Conservation (phyloP, 768 basidiomycete genomes). For the Amanita inopinata region DNA sequence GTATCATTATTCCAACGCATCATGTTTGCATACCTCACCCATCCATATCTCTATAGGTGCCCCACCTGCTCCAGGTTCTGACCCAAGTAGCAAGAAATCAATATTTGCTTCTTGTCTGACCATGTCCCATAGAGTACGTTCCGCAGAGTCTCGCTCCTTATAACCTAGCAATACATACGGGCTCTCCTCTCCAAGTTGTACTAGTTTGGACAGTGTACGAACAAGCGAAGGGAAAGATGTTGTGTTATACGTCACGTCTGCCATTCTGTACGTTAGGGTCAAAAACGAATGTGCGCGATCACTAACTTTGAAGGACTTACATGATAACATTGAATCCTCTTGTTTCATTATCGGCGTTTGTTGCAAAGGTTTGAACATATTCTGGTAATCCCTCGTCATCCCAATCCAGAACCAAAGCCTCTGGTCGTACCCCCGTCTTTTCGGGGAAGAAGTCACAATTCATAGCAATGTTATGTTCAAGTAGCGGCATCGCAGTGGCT, state of each 20-base stretch:
- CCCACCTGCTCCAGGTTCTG: conserved; percentile 47
- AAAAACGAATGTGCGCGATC: neutral
- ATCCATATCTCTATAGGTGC: conserved; percentile 67
- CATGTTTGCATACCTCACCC: conserved; percentile 17
- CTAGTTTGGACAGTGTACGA: conserved; percentile 48
- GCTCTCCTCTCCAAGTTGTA: conserved; percentile 23
- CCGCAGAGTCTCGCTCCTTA: conserved; percentile 74
- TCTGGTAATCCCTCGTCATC: conserved; percentile 48
- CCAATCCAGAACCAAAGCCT: conserved; percentile 61
- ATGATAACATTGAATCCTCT: conserved; percentile 50
- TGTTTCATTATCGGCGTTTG: conserved; percentile 9
- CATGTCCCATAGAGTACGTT: conserved; percentile 68
- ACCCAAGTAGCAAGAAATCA: conserved; percentile 42
- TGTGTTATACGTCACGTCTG: conserved; percentile 90
- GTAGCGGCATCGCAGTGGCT: conserved; percentile 78
- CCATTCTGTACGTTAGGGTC: conserved; percentile 51
- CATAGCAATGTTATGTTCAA: conserved; percentile 56
- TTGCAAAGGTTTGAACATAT: conserved; percentile 25
- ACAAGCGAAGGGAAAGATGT: conserved; percentile 72
- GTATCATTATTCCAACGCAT: too few relatives aligned
- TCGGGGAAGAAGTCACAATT: conserved; percentile 29
- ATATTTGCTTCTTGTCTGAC: conserved; percentile 38
- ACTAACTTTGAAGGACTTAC: conserved; percentile 30
- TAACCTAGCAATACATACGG: conserved; percentile 64
- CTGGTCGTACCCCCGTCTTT: conserved; percentile 15